Evolutionary conservation across 108 stramenopile species (phyloP).

Genomic region (Skeletonema grethae): DNA sequence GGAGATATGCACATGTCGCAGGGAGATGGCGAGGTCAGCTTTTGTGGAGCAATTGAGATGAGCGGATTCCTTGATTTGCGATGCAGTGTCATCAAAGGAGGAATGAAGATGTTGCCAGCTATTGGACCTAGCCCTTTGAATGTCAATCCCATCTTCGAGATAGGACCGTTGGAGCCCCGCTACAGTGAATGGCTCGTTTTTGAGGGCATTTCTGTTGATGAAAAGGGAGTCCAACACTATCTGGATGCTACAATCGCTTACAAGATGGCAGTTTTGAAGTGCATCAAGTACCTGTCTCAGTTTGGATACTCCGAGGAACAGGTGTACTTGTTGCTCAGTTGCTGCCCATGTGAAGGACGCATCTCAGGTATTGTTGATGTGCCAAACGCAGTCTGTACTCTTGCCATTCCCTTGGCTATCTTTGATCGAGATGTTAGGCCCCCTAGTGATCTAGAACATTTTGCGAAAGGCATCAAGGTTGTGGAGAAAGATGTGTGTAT

Average conservation of each 20-base stretch:
- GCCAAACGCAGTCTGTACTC: constrained; percentile 62
- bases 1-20: constrained; percentile 77
- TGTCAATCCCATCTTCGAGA: constrained; percentile 74
- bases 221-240: constrained; percentile 65
- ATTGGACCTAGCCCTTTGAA: constrained; percentile 56
- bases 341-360: constrained; percentile 68
- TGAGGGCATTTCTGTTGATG: constrained; percentile 73
- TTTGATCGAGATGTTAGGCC: constrained; percentile 71
- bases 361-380: constrained; percentile 73
- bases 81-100: constrained; percentile 62
- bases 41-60: constrained; percentile 68
- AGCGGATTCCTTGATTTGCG: constrained; percentile 64
- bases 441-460: constrained; percentile 46
- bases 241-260: constrained; percentile 75
- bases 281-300: constrained; percentile 68
- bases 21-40: constrained; percentile 74
- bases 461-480: constrained; percentile 54
- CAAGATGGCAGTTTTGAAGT: constrained; percentile 67
- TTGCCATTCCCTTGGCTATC: constrained; percentile 68
- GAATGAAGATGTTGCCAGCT: constrained; percentile 65
- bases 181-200: constrained; percentile 71
- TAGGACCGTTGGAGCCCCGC: constrained; percentile 74
- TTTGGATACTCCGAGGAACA: constrained; percentile 74
- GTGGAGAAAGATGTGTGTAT: constrained; percentile 54
- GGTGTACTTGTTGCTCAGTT: constrained; percentile 59